These are phyloP conservation scores for Fagopyrum homotropicum DNA, from an alignment of 148 eudicot genomes.

Conservation along the genomic window DNA sequence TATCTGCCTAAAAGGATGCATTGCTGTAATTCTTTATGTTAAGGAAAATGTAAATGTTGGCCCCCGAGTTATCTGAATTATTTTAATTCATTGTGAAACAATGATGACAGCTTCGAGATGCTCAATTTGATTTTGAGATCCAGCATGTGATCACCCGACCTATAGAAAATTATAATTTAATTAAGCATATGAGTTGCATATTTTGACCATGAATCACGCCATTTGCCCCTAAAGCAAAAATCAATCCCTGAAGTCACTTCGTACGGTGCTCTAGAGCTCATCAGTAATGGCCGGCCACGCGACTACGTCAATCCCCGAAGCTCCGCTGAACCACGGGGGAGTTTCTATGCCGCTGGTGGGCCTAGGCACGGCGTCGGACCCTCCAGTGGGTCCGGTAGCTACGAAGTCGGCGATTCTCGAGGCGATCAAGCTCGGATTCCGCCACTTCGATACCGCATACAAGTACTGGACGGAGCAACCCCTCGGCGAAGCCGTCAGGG, in stretches of 20 bases:
- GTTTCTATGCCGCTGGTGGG: conserved; percentile 39
- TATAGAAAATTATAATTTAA: too few relatives aligned
- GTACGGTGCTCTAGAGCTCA: neutral
- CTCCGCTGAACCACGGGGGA: conserved; percentile 20
- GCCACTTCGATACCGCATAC: conserved; percentile 57
- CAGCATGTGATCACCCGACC: too few relatives aligned
- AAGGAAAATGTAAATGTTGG: neutral
- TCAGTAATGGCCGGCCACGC: neutral
- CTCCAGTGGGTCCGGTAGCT: conserved; percentile 30
- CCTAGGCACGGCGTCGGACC: conserved; percentile 41
- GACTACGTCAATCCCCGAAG: conserved; percentile 17
- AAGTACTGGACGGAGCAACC: conserved; percentile 40
- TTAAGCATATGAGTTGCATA: too few relatives aligned
- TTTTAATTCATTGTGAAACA: too few relatives aligned
- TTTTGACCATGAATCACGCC: neutral
- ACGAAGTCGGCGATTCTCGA: conserved; percentile 28
- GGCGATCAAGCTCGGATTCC: conserved; percentile 44
- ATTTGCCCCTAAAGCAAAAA: neutral
- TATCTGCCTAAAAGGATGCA: too few relatives aligned
- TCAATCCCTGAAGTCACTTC: neutral
- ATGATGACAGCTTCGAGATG: too few relatives aligned
- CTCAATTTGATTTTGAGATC: too few relatives aligned
- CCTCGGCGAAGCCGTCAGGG: conserved; percentile 36
- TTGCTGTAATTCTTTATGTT: neutral
- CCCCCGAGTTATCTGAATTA: neutral